Percentiles rank a stretch among this genome's conserved stretches.
Conservation (phyloP, 2,329 filamentous ascomycete genomes). For the Verticillium nubilum region DNA sequence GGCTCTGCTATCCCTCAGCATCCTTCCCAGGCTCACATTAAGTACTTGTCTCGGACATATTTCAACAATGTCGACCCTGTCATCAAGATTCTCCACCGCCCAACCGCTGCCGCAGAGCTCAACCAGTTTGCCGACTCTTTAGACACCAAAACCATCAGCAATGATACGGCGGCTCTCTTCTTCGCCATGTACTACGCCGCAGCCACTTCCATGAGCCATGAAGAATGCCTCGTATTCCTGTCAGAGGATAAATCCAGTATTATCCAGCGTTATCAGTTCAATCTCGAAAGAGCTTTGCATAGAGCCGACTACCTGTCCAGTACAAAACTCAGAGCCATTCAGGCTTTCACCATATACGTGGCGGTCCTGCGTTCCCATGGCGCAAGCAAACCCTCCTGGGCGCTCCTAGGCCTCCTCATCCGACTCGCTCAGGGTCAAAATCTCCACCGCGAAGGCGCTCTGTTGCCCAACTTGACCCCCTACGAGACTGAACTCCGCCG, state of each 20-base stretch:
- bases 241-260: conserved; percentile 28
- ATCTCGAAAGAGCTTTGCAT: conserved; percentile 31
- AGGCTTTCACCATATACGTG: conserved; percentile 35
- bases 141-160: conserved; percentile 15
- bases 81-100: conserved; percentile 39
- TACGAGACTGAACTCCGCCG: conserved; percentile 57
- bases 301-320: conserved; percentile 37
- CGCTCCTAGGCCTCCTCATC: conserved; percentile 31
- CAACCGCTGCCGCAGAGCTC: conserved; percentile 25
- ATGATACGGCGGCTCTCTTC: conserved; percentile 26
- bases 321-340: conserved; percentile 30
- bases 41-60: conserved; percentile 28
- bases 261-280: conserved; percentile 22
- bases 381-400: conserved; percentile 31
- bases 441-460: conserved; percentile 36
- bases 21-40: conserved; percentile 28
- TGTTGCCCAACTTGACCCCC: conserved; percentile 25
- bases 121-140: conserved; percentile 16
- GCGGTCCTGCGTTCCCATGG: conserved; percentile 11
- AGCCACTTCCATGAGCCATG: conserved; percentile 24
- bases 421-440: conserved; percentile 37
- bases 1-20: conserved; percentile 16
- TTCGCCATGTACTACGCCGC: conserved; percentile 39
- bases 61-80: conserved; percentile 36
- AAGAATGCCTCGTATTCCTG: conserved; percentile 23